Evolutionary conservation across 2,329 filamentous ascomycete genomes (phyloP).

Genomic region (Talaromyces sp.): DNA sequence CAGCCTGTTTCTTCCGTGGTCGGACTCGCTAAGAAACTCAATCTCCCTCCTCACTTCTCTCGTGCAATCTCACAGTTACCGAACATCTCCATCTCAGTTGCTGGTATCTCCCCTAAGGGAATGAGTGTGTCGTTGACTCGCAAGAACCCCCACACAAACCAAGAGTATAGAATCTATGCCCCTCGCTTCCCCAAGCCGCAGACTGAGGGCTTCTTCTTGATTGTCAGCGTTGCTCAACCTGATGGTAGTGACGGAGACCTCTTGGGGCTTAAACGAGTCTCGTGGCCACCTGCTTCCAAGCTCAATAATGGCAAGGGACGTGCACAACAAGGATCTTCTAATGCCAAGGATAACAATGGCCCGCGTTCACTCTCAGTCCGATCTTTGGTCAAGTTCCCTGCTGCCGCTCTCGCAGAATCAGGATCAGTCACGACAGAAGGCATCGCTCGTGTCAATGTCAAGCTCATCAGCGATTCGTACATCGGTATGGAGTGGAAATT

Average conservation of each 20-base stretch:
- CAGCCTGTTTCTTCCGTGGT: slow-evolving; percentile 30
- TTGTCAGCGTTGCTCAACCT: slow-evolving; percentile 59
- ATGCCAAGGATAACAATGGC: slow-evolving; percentile 17
- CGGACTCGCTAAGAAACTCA: slow-evolving; percentile 32
- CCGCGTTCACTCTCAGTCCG: slow-evolving; percentile 25
- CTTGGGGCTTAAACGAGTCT: slow-evolving; percentile 80
- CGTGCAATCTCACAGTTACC: slow-evolving; percentile 70
- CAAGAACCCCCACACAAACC: slow-evolving; percentile 65
- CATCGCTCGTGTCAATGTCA: slow-evolving; percentile 62
- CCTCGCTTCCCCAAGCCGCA: slow-evolving; percentile 93
- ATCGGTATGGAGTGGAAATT: slow-evolving; percentile 70
- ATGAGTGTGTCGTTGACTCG: slow-evolving; percentile 63
- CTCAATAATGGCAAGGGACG: slow-evolving; percentile 21
- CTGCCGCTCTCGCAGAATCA: slow-evolving; percentile 17
- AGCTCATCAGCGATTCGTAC: slow-evolving; percentile 85
- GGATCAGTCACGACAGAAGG: slow-evolving; percentile 13
- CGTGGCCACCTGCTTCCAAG: slow-evolving; percentile 61
- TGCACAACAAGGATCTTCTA: slow-evolving; percentile 11
- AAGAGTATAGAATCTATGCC: slow-evolving; percentile 77
- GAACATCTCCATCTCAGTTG: slow-evolving; percentile 64
- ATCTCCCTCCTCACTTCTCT: slow-evolving; percentile 43
- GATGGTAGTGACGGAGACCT: slow-evolving; percentile 68
- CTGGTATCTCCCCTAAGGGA: slow-evolving; percentile 63
- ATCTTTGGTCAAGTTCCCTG: slow-evolving; percentile 38
- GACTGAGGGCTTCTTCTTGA: slow-evolving; percentile 87